Evolutionary conservation across 192 early-diverging fungal species (phyloP), one percentile per base, ranked within the genome.

Genomic region (Podila minutissima): DNA sequence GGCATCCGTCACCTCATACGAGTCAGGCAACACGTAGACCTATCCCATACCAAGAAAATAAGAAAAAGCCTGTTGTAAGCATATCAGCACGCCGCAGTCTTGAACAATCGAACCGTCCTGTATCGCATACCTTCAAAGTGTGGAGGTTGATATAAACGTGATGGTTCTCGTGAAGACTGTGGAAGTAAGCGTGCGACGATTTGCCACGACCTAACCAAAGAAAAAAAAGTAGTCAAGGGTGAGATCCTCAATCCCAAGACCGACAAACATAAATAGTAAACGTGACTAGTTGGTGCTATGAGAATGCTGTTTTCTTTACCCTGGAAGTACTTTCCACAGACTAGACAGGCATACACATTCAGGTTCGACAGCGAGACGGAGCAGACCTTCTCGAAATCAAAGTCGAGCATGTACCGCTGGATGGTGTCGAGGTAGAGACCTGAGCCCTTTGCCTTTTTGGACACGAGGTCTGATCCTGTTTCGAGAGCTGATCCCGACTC

Each of bases 331-430:
- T 95, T 97, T 62, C 97, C 97, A 71, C 97, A 99, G 7, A 97
- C 93, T 9, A 99, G 89, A 82, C 97, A 99, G 0, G 96, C 94
- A 74, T 99, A 99, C 0, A 99, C 94, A 62, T 99, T 99, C 78
- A 93, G 77, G 69, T 96, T 95, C 35, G 93, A 93, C 50, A 99
- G 88, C 31, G 96, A 97, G 2, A 99, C 95, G 4, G 94, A 97
- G 84, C 97, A 99, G 24, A 97, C 90, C 64, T 98, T 96, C 77
- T 99, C 97, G 84, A 99, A 99, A 76, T 99, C 97, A 90, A 99
- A 99, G 85, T 99, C 97, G 33, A 99, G 87, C 83, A 89, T 89
- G 66, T 90, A 84, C 12, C 97, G 87, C 69, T 96, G 91, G 62
- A 98, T 91, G 4, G 77, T 81, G 49, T 81, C 77, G 49, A 81